Conservation (phyloP, 2,329 filamentous ascomycete genomes). For the Diaporthe eres region DNA sequence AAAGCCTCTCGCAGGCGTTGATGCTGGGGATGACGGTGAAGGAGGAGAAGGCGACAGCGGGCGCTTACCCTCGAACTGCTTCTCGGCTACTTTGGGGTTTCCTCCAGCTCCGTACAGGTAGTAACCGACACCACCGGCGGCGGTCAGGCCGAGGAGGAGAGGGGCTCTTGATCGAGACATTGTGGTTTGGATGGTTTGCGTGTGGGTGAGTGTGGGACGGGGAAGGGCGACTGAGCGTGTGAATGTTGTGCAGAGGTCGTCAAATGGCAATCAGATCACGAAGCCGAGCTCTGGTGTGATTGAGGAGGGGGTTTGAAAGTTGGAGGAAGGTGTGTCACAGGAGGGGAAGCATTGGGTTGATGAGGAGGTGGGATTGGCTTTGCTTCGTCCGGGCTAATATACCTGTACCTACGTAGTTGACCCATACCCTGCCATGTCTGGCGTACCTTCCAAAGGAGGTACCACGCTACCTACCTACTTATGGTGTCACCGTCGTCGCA, state of each 20-base stretch:
- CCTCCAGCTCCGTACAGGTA: constrained; percentile 93
- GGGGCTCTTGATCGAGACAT: constrained; percentile 65
- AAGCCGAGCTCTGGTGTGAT: not conserved
- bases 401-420: not conserved
- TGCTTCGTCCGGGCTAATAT: not conserved
- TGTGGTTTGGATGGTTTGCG: constrained; percentile 40
- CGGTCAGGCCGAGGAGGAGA: constrained; percentile 70
- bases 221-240: not conserved
- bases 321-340: constrained; percentile 27
- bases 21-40: not conserved
- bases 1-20: not conserved
- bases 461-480: not conserved
- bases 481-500: constrained; percentile 14
- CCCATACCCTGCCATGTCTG: not conserved
- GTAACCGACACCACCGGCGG: constrained; percentile 81
- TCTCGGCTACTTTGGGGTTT: constrained; percentile 84
- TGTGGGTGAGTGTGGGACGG: not conserved
- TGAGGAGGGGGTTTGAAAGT: not conserved
- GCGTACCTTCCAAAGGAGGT: not conserved
- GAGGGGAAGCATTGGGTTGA: not conserved
- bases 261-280: not conserved
- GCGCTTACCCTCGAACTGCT: constrained; percentile 83
- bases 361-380: not conserved
- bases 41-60: not conserved
- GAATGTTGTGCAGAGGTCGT: not conserved